Conservation (phyloP, 495 filamentous ascomycete genomes). For the Aspergillus affinis region DNA sequence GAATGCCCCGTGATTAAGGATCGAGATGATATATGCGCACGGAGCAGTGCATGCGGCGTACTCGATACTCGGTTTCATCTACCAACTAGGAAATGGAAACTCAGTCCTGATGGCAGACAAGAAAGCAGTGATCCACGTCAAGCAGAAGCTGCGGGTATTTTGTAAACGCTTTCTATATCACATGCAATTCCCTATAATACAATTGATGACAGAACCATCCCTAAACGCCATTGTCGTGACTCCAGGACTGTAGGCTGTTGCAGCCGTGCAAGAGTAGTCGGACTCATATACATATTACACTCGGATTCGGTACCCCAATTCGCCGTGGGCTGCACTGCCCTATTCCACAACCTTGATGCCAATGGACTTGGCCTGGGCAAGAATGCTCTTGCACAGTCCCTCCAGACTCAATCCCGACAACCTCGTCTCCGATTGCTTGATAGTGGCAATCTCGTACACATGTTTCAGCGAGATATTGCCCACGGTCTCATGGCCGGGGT, state of each 20-base stretch:
- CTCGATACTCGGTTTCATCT: not conserved
- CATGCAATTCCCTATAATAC: constrained; percentile 29
- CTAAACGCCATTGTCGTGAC: constrained; percentile 27
- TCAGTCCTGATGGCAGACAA: not conserved
- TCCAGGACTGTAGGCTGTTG: constrained; percentile 11
- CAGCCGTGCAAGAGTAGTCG: constrained; percentile 11
- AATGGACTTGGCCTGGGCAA: constrained; percentile 84
- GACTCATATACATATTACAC: constrained; percentile 15
- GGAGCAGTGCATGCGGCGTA: not conserved
- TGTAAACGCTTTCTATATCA: constrained; percentile 23
- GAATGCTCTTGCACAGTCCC: constrained; percentile 80
- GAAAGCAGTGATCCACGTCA: constrained; percentile 5
- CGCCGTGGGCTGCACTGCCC: constrained; percentile 14
- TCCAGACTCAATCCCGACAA: constrained; percentile 77
- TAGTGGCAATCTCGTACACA: constrained; percentile 95
- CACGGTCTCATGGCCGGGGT: constrained; percentile 73
- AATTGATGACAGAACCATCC: constrained; percentile 21
- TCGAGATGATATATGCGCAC: not conserved
- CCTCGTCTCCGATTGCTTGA: constrained; percentile 83
- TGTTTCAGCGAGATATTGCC: constrained; percentile 91
- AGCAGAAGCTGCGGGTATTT: constrained; percentile 15
- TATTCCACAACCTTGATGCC: constrained; percentile 79
- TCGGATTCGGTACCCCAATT: constrained; percentile 10
- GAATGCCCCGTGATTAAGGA: not conserved
- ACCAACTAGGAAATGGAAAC: not conserved